These are phyloP conservation scores for Sanghuangporus sanghuang DNA, from an alignment of 1,284 basidiomycete species.

Conservation along the genomic window DNA sequence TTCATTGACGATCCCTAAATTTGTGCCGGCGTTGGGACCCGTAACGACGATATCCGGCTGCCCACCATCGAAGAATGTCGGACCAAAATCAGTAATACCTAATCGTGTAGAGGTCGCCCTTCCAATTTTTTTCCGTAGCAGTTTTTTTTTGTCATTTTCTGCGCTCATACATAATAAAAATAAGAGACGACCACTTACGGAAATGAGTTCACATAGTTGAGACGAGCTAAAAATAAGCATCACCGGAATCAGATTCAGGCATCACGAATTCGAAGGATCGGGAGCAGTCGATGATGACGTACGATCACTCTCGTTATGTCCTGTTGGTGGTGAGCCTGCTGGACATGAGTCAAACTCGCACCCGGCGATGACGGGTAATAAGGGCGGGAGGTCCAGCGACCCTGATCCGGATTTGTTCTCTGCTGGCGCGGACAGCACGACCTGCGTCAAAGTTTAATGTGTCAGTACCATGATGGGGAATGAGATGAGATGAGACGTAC, in stretches of 20 bases:
- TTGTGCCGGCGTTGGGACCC: conserved; percentile 47
- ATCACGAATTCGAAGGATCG: not conserved
- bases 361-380: conserved; percentile 26
- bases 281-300: conserved; percentile 20
- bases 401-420: conserved; percentile 23
- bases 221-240: conserved; percentile 6
- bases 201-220: conserved; percentile 19
- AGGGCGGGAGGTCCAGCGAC: conserved; percentile 23
- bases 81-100: conserved; percentile 44
- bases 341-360: conserved; percentile 41
- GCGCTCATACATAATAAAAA: not conserved
- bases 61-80: conserved; percentile 33
- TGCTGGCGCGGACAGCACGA: conserved; percentile 22
- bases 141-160: not conserved
- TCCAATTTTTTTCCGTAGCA: not conserved
- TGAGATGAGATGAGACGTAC: conserved; percentile 25
- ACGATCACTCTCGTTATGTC: conserved; percentile 39
- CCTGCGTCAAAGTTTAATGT: conserved; percentile 10
- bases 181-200: conserved; percentile 7
- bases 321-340: conserved; percentile 38
- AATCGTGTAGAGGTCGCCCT: conserved; percentile 39
- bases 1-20: conserved; percentile 20
- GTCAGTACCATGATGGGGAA: not conserved
- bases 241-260: not conserved
- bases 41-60: conserved; percentile 46